Percentiles rank a stretch among this genome's conserved stretches.
Evolutionary conservation across 176 grass and related monocot genomes (phyloP).

Genomic region (Bromus sterilis): DNA sequence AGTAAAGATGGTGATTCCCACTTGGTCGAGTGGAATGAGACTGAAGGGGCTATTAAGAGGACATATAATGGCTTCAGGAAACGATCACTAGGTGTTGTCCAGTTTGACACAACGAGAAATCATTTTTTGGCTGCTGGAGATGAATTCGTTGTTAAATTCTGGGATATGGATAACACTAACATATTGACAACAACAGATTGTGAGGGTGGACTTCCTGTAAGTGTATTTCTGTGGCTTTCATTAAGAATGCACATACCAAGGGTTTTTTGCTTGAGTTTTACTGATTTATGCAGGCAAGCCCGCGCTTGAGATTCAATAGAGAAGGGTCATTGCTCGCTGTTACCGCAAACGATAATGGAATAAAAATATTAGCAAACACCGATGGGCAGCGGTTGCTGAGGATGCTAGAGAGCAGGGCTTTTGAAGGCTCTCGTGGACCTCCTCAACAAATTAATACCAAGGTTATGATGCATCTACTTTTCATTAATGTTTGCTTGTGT

Average conservation of each 20-base stretch:
- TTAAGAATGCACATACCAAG: background rate
- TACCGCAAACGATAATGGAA: conserved; percentile 89
- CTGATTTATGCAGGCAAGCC: conserved; percentile 65
- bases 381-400: conserved; percentile 91
- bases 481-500: background rate
- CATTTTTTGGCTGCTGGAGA: conserved; percentile 96
- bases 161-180: conserved; percentile 95
- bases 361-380: conserved; percentile 94
- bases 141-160: conserved; percentile 95
- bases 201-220: conserved; percentile 87
- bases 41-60: conserved; percentile 92
- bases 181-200: conserved; percentile 81
- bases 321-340: conserved; percentile 95
- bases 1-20: conserved; percentile 97
- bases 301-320: conserved; percentile 92
- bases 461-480: conserved; percentile 6
- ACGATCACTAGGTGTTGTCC: conserved; percentile 76
- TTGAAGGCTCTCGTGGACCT: conserved; percentile 71
- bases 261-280: conserved; percentile 3
- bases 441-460: conserved; percentile 89
- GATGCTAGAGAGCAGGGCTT: conserved; percentile 83
- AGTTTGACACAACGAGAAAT: conserved; percentile 93
- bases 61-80: conserved; percentile 92
- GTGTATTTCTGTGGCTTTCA: conserved; percentile 19
- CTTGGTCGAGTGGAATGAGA: conserved; percentile 99